Conservation (phyloP, 257 asterid genomes). For the Ajuga chamaepitys region DNA sequence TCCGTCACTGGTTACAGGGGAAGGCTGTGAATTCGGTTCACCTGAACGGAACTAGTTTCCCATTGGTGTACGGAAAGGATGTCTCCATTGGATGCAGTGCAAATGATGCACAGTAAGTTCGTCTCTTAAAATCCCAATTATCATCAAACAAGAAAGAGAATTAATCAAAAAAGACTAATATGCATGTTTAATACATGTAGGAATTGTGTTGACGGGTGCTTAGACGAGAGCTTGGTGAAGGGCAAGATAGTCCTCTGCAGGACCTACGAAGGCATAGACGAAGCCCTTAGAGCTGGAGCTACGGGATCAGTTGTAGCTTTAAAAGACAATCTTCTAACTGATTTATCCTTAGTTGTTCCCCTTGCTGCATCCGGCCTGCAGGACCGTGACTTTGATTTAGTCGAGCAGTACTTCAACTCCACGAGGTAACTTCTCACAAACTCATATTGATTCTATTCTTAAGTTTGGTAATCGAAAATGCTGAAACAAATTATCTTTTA, state of each 20-base stretch:
- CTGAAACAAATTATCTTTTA: neutral
- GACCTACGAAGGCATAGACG: neutral
- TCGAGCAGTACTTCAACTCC: neutral
- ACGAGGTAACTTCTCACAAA: neutral
- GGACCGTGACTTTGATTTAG: neutral
- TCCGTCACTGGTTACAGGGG: no score
- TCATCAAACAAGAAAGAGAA: neutral
- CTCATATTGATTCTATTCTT: neutral
- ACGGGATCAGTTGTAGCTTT: neutral
- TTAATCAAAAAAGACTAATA: neutral
- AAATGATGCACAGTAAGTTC: neutral
- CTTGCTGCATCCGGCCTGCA: conserved; percentile 3
- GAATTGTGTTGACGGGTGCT: neutral
- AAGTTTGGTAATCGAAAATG: neutral
- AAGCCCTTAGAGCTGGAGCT: neutral
- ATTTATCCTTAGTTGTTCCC: neutral
- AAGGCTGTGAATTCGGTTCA: conserved; percentile 20
- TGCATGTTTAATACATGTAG: conserved; percentile 1
- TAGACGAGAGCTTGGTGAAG: conserved; percentile 13
- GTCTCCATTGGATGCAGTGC: neutral
- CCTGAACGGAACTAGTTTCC: conserved; percentile 5
- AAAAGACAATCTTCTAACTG: neutral
- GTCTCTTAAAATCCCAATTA: neutral
- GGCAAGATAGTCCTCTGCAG: conserved; percentile 20
- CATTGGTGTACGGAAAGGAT: conserved; percentile 12